Evolutionary conservation across 192 early-diverging fungal species (phyloP), one percentile per base, ranked within the genome.

Genomic region (Ambispora gerdemannii): DNA sequence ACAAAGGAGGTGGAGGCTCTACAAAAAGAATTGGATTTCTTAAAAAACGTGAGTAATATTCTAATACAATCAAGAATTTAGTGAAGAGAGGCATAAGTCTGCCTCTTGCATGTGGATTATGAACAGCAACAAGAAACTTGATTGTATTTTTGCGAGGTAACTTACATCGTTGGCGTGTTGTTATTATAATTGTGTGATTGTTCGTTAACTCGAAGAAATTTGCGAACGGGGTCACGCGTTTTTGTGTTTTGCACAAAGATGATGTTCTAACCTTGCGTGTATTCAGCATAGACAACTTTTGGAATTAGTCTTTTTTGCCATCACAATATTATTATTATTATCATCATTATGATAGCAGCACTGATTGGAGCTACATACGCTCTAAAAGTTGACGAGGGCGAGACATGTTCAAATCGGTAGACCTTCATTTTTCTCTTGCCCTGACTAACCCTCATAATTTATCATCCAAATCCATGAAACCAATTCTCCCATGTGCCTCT

Each of bases 1-100:
- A 87, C 82, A 25, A 77, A 78, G 17, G 79, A 89, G 49, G 89
- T 87, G 19, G 92, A 92, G 47, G 78, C 81, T 43, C 75, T 91
- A 30, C 88, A 91, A 74, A 75, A 74, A 17, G 90, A 92, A 55
- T 67, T 90, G 52, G 76, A 76, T 13, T 72, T 74, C 1, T 73
- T 90, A 62, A 82, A 80, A 71, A 80, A 82, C 56, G 85, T 87
- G 75, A 76, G 77, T 70, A 34, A 22, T 36, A 38, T 33, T 30
- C 30, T 8, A 66, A 36, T 22, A 61, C 27, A 36, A 68, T 28
- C 17, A 67, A 35, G 17, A 66, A 22, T 20, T 20, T 13, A 43
- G 15, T 10, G 38, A 43, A 43, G 38, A 43, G 38, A 15, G 38
- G 56, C 6, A 15, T 59, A 15, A 59, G 15, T 59, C 38, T 43